Evolutionary conservation across 345 rosid genomes (phyloP).

Genomic region (Populus euphratica): DNA sequence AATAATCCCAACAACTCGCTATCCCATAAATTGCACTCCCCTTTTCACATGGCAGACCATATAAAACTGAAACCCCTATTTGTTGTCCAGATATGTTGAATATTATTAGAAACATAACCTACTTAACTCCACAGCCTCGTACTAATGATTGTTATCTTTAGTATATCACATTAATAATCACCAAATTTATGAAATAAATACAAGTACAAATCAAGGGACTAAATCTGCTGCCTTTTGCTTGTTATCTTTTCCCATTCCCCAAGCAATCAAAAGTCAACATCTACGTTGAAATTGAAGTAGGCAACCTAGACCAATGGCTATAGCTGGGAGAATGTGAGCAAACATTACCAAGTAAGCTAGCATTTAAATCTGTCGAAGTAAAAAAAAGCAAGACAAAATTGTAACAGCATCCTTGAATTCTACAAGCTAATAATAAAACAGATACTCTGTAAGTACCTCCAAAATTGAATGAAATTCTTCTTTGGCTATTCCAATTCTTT

Average conservation of each 20-base stretch:
- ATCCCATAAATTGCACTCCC: neutral
- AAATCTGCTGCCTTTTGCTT: neutral
- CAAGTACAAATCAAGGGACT: neutral
- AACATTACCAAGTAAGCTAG: neutral
- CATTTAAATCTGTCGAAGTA: neutral
- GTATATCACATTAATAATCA: neutral
- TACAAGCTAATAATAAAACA: neutral
- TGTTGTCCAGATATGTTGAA: neutral
- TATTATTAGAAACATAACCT: neutral
- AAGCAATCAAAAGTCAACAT: neutral
- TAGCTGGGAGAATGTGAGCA: neutral
- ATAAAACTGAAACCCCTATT: neutral
- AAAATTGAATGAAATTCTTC: conserved; percentile 77
- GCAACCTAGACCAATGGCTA: neutral
- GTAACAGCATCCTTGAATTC: neutral
- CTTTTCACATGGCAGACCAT: neutral
- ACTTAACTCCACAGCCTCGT: neutral
- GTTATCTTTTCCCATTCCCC: neutral
- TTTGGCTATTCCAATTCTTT: conserved; percentile 64
- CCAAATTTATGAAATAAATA: neutral
- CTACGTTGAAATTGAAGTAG: neutral
- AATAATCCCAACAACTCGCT: neutral
- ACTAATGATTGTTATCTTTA: neutral
- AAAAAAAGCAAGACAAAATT: neutral
- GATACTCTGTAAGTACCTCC: conserved; percentile 41